These are phyloP conservation scores for Macrophomina phaseolina DNA, from an alignment of 2,329 filamentous ascomycete genomes.

Conservation along the genomic window DNA sequence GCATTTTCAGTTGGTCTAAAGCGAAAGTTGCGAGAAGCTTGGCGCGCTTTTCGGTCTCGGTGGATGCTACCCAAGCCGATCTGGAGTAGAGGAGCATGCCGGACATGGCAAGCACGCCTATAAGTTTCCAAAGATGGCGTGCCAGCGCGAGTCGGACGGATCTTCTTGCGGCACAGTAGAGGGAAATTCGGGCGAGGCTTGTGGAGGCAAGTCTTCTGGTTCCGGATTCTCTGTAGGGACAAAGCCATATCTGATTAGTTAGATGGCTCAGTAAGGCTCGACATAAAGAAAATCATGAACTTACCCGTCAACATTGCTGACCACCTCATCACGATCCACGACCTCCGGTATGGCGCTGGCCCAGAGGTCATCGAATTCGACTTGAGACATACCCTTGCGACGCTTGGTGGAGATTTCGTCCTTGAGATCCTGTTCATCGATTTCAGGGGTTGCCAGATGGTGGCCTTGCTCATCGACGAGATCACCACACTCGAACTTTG, in stretches of 20 bases:
- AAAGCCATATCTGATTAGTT: slow-evolving; percentile 86
- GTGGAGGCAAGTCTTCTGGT: slow-evolving; percentile 74
- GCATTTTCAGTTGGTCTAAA: slow-evolving; percentile 78
- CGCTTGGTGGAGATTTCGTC: slow-evolving; percentile 76
- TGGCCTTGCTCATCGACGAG: slow-evolving; percentile 66
- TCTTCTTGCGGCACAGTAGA: slow-evolving; percentile 80
- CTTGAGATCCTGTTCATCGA: slow-evolving; percentile 74
- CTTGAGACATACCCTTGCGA: slow-evolving; percentile 69
- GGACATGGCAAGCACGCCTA: slow-evolving; percentile 59
- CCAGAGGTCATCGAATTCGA: slow-evolving; percentile 89
- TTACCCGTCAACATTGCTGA: slow-evolving; percentile 64
- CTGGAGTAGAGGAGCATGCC: slow-evolving; percentile 63
- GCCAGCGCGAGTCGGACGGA: slow-evolving; percentile 80
- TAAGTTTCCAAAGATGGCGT: slow-evolving; percentile 86
- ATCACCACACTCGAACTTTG: slow-evolving; percentile 89
- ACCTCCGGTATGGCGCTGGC: slow-evolving; percentile 75
- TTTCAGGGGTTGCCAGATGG: slow-evolving; percentile 67
- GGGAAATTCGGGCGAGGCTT: slow-evolving; percentile 89
- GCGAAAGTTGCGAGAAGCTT: slow-evolving; percentile 84
- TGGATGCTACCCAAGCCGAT: slow-evolving; percentile 65
- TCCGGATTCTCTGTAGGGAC: slow-evolving; percentile 74
- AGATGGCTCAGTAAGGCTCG: slow-evolving; percentile 28
- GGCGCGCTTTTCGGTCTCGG: slow-evolving; percentile 72
- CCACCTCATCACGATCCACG: slow-evolving; percentile 64
- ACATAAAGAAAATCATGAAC: slow-evolving; percentile 40